phyloP scores from a whole-genome alignment of 306 rosid genomes.

The Prunus salicina region DNA sequence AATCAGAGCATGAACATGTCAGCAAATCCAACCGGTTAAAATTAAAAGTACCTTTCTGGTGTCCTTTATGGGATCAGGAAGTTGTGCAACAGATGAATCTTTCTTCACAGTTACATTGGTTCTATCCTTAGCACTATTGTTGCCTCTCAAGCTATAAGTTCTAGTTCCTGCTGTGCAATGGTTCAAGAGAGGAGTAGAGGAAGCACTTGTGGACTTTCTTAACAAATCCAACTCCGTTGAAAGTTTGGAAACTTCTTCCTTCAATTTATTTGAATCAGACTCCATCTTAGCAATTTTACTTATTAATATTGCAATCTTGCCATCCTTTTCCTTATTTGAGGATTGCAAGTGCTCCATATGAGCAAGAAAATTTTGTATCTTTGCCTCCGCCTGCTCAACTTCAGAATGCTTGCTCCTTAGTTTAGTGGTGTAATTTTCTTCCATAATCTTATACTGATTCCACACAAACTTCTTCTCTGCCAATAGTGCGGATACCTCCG shows the following conservation, averaged over 20 bases:
- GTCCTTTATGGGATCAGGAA: slow-evolving; percentile 22
- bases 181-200: slow-evolving; percentile 50
- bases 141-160: slow-evolving; percentile 27
- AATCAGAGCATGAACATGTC: too few species aligned
- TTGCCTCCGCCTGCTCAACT: slow-evolving; percentile 49
- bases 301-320: slow-evolving; percentile 39
- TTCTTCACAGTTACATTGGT: slow-evolving; percentile 36
- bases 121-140: slow-evolving; percentile 26
- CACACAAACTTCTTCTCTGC: slow-evolving; percentile 79
- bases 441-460: slow-evolving; percentile 77
- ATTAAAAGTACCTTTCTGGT: slow-evolving; percentile 39
- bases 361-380: slow-evolving; percentile 46
- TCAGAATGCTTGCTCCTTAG: slow-evolving; percentile 51
- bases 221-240: slow-evolving; percentile 50
- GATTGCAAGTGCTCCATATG: slow-evolving; percentile 62
- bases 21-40: not conserved
- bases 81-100: slow-evolving; percentile 36
- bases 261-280: slow-evolving; percentile 52
- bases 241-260: slow-evolving; percentile 47
- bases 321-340: slow-evolving; percentile 55
- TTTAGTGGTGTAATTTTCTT: slow-evolving; percentile 43
- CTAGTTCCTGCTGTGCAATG: slow-evolving; percentile 35
- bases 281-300: slow-evolving; percentile 49
- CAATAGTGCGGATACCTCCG: slow-evolving; percentile 58
- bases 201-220: slow-evolving; percentile 38